Percentiles rank a stretch among this genome's conserved stretches.
Evolutionary conservation across 75 land plant genomes (phyloP).

Genomic region (Selaginella tamariscina): DNA sequence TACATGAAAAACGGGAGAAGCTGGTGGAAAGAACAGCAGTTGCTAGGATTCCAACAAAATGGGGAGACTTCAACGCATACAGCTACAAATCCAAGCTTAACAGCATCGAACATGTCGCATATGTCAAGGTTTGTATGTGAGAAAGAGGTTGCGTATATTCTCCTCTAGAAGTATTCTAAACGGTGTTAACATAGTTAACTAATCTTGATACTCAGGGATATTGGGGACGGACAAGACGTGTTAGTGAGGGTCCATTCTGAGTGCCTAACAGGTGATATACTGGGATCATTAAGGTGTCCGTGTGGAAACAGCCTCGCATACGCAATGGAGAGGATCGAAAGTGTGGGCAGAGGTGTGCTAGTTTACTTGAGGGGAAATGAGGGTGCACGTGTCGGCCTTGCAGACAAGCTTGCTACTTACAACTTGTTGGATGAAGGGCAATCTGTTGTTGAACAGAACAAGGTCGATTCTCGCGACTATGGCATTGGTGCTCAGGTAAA

Average conservation of each 20-base stretch:
- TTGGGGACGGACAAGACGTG: slow-evolving; percentile 10
- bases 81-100: slow-evolving; percentile 4
- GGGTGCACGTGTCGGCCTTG: neutral
- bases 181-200: neutral
- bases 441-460: neutral
- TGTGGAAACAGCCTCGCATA: neutral
- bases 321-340: slow-evolving; percentile 5
- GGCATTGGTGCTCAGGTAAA: slow-evolving; percentile 12
- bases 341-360: slow-evolving; percentile 4
- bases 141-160: neutral
- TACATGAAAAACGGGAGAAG: neutral
- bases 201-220: slow-evolving; percentile 4
- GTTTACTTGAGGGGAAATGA: slow-evolving; percentile 8
- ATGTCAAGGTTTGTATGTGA: slow-evolving; percentile 2
- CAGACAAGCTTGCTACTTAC: neutral
- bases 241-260: slow-evolving; percentile 10
- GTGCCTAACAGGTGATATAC: slow-evolving; percentile 8
- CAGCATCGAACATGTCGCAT: slow-evolving; percentile 5
- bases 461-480: slow-evolving; percentile 1
- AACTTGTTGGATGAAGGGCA: slow-evolving; percentile 1
- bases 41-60: slow-evolving; percentile 3
- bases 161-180: neutral
- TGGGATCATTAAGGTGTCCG: neutral
- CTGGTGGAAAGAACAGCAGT: slow-evolving; percentile 9
- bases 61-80: slow-evolving; percentile 5